Percentiles rank a stretch among this genome's conserved stretches.
phyloP scores from a whole-genome alignment of 2,329 filamentous ascomycete genomes.

The Botryosphaeria dothidea region DNA sequence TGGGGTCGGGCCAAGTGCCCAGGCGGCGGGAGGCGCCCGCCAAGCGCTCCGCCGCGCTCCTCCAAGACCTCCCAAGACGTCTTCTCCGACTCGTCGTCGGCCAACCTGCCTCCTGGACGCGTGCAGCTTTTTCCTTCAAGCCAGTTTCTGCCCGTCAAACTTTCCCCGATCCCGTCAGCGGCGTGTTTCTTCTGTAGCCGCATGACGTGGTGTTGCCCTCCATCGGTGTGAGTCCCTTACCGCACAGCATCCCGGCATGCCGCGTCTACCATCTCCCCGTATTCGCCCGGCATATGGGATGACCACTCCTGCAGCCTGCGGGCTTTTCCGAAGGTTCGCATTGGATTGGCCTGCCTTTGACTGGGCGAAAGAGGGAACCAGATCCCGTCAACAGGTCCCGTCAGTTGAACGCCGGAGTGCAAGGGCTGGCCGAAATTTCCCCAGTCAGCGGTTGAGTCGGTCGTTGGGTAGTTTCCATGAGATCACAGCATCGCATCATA shows the following conservation, averaged over 20 bases:
- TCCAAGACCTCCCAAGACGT: neutral
- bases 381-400: neutral
- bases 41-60: conserved; percentile 14
- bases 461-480: neutral
- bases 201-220: conserved; percentile 2
- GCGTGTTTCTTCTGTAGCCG: neutral
- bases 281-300: neutral
- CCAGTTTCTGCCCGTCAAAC: neutral
- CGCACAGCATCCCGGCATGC: neutral
- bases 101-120: neutral
- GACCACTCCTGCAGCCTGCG: neutral
- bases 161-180: neutral
- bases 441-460: neutral
- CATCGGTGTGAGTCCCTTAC: neutral
- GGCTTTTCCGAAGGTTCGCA: neutral
- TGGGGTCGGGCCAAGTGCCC: neutral
- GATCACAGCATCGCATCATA: neutral
- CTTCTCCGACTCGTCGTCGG: conserved; percentile 13
- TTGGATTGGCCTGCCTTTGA: neutral
- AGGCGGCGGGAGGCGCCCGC: conserved; percentile 7
- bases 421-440: neutral
- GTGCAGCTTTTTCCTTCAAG: neutral
- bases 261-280: neutral
- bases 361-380: neutral
- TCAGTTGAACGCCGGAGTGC: neutral